Percentiles rank a stretch among this genome's conserved stretches.
phyloP scores from a whole-genome alignment of 441 rosid genomes.

The Gossypium schwendimanii region DNA sequence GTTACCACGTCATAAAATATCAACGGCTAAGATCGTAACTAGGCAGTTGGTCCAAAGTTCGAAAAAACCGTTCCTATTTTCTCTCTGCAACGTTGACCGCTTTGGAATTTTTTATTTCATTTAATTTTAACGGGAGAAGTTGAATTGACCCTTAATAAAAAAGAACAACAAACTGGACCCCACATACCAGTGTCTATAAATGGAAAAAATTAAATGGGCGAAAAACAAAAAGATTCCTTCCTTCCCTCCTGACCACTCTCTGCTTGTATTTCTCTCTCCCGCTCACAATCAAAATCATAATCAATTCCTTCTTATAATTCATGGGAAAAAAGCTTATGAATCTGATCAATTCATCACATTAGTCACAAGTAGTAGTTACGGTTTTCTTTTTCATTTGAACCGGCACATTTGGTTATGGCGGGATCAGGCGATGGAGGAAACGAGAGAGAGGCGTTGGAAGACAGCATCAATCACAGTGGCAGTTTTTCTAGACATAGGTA shows the following conservation, averaged over 20 bases:
- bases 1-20: background rate
- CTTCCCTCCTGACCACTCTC: background rate
- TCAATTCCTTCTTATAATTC: background rate
- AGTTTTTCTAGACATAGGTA: background rate
- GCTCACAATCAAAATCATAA: background rate
- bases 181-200: background rate
- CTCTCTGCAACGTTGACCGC: background rate
- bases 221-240: background rate
- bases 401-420: slow-evolving; percentile 11
- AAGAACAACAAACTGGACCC: background rate
- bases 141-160: background rate
- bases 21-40: background rate
- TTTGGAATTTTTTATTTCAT: background rate
- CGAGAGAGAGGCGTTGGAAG: slow-evolving; percentile 27
- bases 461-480: background rate
- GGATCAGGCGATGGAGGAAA: slow-evolving; percentile 28
- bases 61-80: background rate
- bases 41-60: background rate
- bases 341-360: background rate
- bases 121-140: background rate
- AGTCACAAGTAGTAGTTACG: background rate
- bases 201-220: background rate
- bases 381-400: background rate
- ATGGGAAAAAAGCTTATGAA: background rate
- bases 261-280: background rate